A percentile compares a stretch with the other conserved stretches of the same genome.
These are phyloP conservation scores for Thraustotheca clavata DNA, from an alignment of 352 stramenopile genomes.

Conservation along the genomic window DNA sequence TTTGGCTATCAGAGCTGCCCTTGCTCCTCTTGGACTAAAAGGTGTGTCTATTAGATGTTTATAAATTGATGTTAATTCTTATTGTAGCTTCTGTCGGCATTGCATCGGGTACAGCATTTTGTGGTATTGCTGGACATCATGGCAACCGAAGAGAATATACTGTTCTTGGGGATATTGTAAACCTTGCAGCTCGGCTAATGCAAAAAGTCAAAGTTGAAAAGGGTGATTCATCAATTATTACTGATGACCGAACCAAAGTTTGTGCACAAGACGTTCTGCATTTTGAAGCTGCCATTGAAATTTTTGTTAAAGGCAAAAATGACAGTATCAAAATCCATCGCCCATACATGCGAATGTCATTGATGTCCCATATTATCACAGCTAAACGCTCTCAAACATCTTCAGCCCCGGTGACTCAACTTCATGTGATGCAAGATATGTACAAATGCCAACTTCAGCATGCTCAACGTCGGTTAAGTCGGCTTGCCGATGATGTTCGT, in stretches of 20 bases:
- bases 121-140: constrained; percentile 86
- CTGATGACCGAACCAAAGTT: constrained; percentile 76
- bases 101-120: constrained; percentile 87
- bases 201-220: constrained; percentile 75
- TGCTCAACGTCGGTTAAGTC: constrained; percentile 51
- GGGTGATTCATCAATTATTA: constrained; percentile 68
- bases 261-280: constrained; percentile 81
- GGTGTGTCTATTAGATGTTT: constrained; percentile 8
- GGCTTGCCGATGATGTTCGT: constrained; percentile 32
- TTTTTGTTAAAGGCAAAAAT: constrained; percentile 91
- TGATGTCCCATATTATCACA: constrained; percentile 53
- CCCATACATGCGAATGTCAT: constrained; percentile 78
- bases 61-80: background rate
- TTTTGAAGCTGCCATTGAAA: constrained; percentile 80
- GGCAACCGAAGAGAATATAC: constrained; percentile 90
- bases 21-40: constrained; percentile 57
- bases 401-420: constrained; percentile 4
- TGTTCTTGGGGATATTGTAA: constrained; percentile 91
- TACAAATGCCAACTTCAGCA: constrained; percentile 79
- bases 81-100: constrained; percentile 75
- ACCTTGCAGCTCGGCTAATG: constrained; percentile 90
- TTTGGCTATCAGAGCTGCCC: constrained; percentile 70
- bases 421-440: constrained; percentile 81
- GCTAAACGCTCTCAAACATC: constrained; percentile 36
- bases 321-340: constrained; percentile 85